Conservation (phyloP, 1,139 yeast genomes). For the Taiozyma sp. region DNA sequence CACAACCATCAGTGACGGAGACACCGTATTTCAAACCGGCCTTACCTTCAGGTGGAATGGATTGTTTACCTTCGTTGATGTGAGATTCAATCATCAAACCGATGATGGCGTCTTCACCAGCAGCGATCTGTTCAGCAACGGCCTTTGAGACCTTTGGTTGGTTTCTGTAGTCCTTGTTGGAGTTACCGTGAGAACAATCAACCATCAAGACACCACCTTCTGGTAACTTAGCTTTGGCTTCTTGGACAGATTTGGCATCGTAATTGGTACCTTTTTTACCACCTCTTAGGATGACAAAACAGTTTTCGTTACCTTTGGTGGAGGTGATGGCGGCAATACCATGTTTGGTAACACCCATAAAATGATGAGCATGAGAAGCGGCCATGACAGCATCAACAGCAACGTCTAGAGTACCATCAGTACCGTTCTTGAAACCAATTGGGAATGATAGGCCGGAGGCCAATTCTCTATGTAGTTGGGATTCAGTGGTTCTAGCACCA, state of each 20-base stretch:
- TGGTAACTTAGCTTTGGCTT: conserved; percentile 61
- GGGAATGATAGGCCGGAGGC: conserved; percentile 98
- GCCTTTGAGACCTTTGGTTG: conserved; percentile 82
- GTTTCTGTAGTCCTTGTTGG: conserved; percentile 87
- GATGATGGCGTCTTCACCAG: conserved; percentile 72
- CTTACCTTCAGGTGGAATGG: conserved; percentile 71
- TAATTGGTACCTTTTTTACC: conserved; percentile 93
- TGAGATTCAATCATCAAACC: conserved; percentile 97
- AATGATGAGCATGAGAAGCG: conserved; percentile 89
- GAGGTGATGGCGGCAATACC: conserved; percentile 96
- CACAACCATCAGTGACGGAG: conserved; percentile 95
- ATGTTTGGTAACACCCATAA: conserved; percentile 94
- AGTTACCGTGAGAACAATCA: conserved; percentile 97
- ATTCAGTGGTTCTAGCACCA: conserved; percentile 98
- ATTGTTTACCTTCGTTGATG: conserved; percentile 89
- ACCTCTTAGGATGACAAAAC: conserved; percentile 90
- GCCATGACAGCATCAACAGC: conserved; percentile 94
- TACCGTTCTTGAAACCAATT: conserved; percentile 96
- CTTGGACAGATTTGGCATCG: conserved; percentile 71
- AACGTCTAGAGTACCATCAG: conserved; percentile 91
- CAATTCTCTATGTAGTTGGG: conserved; percentile 94
- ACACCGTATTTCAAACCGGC: conserved; percentile 86
- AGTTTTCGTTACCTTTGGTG: conserved; percentile 88
- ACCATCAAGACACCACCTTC: conserved; percentile 66
- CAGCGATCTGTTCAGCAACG: conserved; percentile 77